Conservation (phyloP, 2,329 filamentous ascomycete species). For the Arthrobotrys entomopaga region DNA sequence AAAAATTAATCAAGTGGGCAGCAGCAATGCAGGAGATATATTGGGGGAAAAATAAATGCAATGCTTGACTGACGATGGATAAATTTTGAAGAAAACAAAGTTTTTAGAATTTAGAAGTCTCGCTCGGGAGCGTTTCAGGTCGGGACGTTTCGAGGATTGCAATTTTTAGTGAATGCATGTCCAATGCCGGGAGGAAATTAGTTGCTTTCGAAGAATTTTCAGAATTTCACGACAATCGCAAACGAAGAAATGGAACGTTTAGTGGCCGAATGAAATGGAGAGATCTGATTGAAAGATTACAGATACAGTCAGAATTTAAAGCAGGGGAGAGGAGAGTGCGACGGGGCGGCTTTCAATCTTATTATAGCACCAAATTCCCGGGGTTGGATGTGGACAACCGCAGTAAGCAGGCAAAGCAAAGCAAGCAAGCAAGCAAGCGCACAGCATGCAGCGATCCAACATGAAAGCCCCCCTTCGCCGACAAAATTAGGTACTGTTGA, state of each 20-base stretch:
- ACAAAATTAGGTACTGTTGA: slow-evolving; percentile 48
- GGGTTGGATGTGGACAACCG: slow-evolving; percentile 43
- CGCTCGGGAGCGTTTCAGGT: too few species aligned
- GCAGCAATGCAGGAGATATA: slow-evolving; percentile 7
- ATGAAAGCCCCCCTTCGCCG: slow-evolving; percentile 31
- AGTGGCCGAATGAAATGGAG: slow-evolving; percentile 7
- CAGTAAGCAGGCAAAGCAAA: slow-evolving; percentile 50
- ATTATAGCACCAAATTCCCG: slow-evolving; percentile 36
- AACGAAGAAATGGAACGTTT: background rate
- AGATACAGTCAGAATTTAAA: slow-evolving; percentile 5
- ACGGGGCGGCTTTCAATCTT: slow-evolving; percentile 13
- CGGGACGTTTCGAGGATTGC: background rate
- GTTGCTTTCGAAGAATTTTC: background rate
- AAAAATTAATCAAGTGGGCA: background rate
- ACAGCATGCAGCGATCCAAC: slow-evolving; percentile 19
- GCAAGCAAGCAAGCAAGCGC: too few species aligned
- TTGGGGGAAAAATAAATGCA: background rate
- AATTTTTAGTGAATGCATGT: too few species aligned
- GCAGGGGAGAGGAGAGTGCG: slow-evolving; percentile 9
- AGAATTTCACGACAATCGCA: background rate
- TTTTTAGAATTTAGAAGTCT: background rate
- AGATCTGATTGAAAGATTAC: slow-evolving; percentile 15
- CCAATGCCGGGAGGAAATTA: background rate
- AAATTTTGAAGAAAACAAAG: background rate
- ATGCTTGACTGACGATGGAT: background rate